Evolutionary conservation across 306 rosid genomes (phyloP).

Genomic region (apple (Malus domestica)): ASM211411v1 NC_041795.1:30110501-30111000

Average conservation of each 20-base stretch:
- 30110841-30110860: slow-evolving; percentile 98
- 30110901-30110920: slow-evolving; percentile 98
- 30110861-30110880: slow-evolving; percentile 96
- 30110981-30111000: slow-evolving; percentile 49
- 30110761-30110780: slow-evolving; percentile 99
- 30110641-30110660: neutral
- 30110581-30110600: slow-evolving; percentile 96
- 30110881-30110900: slow-evolving; percentile 97
- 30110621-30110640: slow-evolving; percentile 2
- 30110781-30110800: slow-evolving; percentile 98
- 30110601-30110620: slow-evolving; percentile 74
- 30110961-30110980: slow-evolving; percentile 16
- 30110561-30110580: slow-evolving; percentile 97
- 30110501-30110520: slow-evolving; percentile 96
- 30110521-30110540: slow-evolving; percentile 99
- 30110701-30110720: neutral
- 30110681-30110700: neutral
- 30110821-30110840: slow-evolving; percentile 90
- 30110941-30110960: slow-evolving; percentile 1
- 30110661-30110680: neutral
- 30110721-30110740: neutral
- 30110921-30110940: slow-evolving; percentile 15
- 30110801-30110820: slow-evolving; percentile 99
- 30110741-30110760: slow-evolving; percentile 90
- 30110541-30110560: slow-evolving; percentile 94